These are phyloP conservation scores for Leishmania martiniquensis DNA, from an alignment of 208 protist species.

Conservation along the genomic window DNA sequence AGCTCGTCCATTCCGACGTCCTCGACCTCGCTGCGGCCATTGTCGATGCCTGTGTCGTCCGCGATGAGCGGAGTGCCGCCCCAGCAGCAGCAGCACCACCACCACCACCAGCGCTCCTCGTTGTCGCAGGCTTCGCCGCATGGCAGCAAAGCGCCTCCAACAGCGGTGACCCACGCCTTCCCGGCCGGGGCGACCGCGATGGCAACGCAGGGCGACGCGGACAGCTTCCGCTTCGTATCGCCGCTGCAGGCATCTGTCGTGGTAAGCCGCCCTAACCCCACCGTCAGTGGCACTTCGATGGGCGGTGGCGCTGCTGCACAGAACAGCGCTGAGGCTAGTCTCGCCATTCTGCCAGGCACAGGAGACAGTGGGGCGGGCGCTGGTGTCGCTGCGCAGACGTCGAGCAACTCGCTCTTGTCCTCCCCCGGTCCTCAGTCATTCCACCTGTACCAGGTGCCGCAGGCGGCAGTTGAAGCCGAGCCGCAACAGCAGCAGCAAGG, in stretches of 20 bases:
- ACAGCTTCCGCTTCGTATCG: background rate
- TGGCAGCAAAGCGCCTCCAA: background rate
- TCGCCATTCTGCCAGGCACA: background rate
- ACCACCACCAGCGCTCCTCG: conserved; percentile 1
- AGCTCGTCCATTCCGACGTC: background rate
- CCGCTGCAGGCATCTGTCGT: conserved; percentile 2
- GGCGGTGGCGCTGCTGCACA: background rate
- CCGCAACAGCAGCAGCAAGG: conserved; percentile 4
- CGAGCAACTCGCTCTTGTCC: conserved; percentile 14
- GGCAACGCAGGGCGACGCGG: background rate
- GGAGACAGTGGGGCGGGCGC: too few species aligned
- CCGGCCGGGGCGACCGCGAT: background rate
- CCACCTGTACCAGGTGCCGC: conserved; percentile 15
- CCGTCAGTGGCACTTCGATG: background rate
- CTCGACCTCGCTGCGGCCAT: background rate
- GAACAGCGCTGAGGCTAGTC: background rate
- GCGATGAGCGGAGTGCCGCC: background rate
- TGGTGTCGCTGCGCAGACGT: background rate
- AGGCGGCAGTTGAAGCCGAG: background rate
- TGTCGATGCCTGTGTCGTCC: background rate
- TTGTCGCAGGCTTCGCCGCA: background rate
- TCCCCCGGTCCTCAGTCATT: conserved; percentile 11
- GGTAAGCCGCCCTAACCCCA: background rate
- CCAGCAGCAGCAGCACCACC: background rate
- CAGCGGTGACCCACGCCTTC: background rate